phyloP scores from a whole-genome alignment of 257 asterid species.

The Petunia secreta region DNA sequence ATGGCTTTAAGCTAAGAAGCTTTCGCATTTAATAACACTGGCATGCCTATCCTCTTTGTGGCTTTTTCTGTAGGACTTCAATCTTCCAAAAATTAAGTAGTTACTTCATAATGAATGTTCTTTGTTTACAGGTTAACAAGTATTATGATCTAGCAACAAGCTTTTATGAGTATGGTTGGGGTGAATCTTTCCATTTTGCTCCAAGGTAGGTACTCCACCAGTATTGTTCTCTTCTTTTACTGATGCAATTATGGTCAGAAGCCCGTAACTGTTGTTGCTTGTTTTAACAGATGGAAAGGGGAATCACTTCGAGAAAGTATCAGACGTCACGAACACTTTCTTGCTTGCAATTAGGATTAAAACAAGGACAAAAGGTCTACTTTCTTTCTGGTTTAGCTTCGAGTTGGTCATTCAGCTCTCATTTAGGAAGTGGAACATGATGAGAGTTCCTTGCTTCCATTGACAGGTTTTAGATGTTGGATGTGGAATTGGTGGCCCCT shows the following conservation, averaged over 20 bases:
- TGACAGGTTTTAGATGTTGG: slow-evolving; percentile 33
- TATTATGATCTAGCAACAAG: slow-evolving; percentile 32
- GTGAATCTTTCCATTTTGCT: slow-evolving; percentile 35
- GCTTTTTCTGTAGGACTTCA: not conserved
- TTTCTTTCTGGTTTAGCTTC: not conserved
- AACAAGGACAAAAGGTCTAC: slow-evolving; percentile 29
- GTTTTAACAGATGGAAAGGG: slow-evolving; percentile 28
- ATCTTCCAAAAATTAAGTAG: not conserved
- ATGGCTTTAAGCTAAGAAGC: no score
- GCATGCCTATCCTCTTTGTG: not conserved
- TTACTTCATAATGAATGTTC: not conserved
- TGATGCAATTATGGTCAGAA: not conserved
- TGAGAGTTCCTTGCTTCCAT: not conserved
- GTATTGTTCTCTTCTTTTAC: not conserved
- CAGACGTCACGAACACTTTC: slow-evolving; percentile 29
- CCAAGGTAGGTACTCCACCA: slow-evolving; percentile 12
- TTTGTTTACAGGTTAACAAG: slow-evolving; percentile 29
- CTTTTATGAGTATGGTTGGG: slow-evolving; percentile 34
- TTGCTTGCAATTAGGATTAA: slow-evolving; percentile 30
- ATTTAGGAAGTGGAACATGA: not conserved
- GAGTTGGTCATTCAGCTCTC: not conserved
- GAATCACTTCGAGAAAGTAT: slow-evolving; percentile 34
- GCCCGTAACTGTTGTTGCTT: not conserved
- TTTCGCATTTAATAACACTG: no score
- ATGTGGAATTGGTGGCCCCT: slow-evolving; percentile 34